Percentiles rank a stretch among this genome's conserved stretches.
These are phyloP conservation scores for Neurospora sp. DNA, from an alignment of 495 filamentous ascomycete genomes.

Conservation along the genomic window DNA sequence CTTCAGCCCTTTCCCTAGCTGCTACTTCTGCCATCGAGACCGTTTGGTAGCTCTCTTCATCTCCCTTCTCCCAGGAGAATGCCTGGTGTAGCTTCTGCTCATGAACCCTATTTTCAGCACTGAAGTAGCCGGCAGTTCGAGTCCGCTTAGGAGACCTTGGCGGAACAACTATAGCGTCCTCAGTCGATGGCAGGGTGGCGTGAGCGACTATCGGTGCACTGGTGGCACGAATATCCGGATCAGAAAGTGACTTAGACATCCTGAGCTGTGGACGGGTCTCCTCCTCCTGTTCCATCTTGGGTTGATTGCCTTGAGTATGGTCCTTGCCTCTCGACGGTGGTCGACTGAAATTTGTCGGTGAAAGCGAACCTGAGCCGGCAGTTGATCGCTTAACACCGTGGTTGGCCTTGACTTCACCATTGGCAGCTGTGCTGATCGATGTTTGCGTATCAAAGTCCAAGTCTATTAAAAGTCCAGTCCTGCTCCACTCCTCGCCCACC, in stretches of 20 bases:
- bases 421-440: not conserved
- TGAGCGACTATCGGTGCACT: not conserved
- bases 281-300: not conserved
- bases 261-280: not conserved
- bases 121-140: not conserved
- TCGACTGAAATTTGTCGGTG: not conserved
- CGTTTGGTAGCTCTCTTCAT: not conserved
- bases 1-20: not conserved
- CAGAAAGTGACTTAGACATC: conserved; percentile 3
- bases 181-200: not conserved
- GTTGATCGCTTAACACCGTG: not conserved
- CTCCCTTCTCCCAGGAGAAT: not conserved
- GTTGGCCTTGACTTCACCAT: not conserved
- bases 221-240: not conserved
- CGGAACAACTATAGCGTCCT: conserved; percentile 6
- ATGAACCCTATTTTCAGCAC: not conserved
- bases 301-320: not conserved
- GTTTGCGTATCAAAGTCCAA: conserved; percentile 24
- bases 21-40: not conserved
- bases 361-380: not conserved
- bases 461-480: conserved; percentile 23
- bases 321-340: not conserved
- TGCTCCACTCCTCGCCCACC: conserved; percentile 27
- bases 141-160: conserved; percentile 17
- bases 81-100: not conserved